Evolutionary conservation across 2,329 filamentous ascomycete species (phyloP), one percentile per base, ranked within the genome.

Genomic region (Aspergillus fumigatus): DNA sequence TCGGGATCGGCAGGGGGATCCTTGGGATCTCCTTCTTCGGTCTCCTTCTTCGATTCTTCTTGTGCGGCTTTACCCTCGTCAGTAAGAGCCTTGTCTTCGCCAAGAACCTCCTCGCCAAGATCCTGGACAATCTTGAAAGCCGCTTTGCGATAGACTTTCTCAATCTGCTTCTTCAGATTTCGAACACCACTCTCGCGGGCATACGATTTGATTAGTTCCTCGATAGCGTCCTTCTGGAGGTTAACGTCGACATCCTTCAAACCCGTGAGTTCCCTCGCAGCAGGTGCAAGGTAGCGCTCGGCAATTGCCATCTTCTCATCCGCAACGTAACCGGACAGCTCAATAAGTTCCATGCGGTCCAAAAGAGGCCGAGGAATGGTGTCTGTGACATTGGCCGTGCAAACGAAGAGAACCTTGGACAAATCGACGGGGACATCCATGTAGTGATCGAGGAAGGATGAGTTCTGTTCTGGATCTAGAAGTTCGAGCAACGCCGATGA

Each of bases 271-370:
- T 97, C 92, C 75, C 96, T 96, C n/a, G 95, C 94, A 50, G 91
- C 88, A 7, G 94, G 94, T 0, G 90, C 90, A 26, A 99, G 84
- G 70, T 99, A 99, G 62, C 86, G 85, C 71, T 99, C 88, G 3
- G 94, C 94, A 67, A 99, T 99, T 3, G 94, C 93, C 86, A 96
- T 97, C 82, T 99, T 99, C 81, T 99, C 94, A 63, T 99, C 93
- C 0, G 93, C 87, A 51, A 99, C 93, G 70, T 99, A 99, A 10
- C 94, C 94, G 38, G 93, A 97, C 2, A 99, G 82, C 60, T 95
- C 87, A 64, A 99, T 99, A 67, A 97, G 86, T 74, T 99, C 94
- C 94, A 99, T 99, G 65, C 94, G 88, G 71, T 99, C 94, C 17
- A 97, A 82, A 0, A 99, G 82, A 3, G 94, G 95, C 45, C 92